Conservation (phyloP, 2,329 filamentous ascomycete species). For the Cadophora sp. region DNA sequence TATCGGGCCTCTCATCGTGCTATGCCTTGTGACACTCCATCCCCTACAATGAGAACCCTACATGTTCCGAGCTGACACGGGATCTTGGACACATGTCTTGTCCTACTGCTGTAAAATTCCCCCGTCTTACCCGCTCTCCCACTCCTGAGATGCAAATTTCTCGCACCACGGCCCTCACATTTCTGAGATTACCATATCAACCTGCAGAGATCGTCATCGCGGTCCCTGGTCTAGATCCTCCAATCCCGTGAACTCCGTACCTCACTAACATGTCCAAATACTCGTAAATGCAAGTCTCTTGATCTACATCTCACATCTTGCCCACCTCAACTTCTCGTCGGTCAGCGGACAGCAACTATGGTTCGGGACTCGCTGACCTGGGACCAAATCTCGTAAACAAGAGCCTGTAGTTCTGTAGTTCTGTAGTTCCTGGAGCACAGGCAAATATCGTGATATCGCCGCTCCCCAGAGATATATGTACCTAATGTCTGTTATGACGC, state of each 20-base stretch:
- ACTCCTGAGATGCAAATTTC: not conserved
- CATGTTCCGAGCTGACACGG: conserved; percentile 10
- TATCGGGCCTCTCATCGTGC: not conserved
- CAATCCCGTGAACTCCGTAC: not conserved
- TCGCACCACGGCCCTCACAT: not conserved
- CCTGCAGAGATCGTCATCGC: not conserved
- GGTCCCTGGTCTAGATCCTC: conserved; percentile 1
- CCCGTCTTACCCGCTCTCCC: conserved; percentile 6
- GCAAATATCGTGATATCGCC: not conserved
- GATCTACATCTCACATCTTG: not conserved
- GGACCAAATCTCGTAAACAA: not conserved
- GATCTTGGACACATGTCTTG: not conserved
- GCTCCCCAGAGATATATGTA: not conserved
- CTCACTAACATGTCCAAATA: not conserved
- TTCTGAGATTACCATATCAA: not conserved
- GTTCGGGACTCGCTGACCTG: too few species aligned
- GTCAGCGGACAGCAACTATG: too few species aligned
- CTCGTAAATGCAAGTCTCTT: not conserved
- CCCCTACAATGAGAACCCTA: not conserved
- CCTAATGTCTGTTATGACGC: not conserved
- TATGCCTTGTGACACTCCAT: not conserved
- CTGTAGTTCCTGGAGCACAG: not conserved
- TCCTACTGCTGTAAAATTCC: not conserved
- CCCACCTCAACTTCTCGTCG: too few species aligned
- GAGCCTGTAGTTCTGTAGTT: not conserved